Base-by-base conservation (phyloP, 2,329 filamentous ascomycete genomes). In the Lachnellula occidentalis region DNA sequence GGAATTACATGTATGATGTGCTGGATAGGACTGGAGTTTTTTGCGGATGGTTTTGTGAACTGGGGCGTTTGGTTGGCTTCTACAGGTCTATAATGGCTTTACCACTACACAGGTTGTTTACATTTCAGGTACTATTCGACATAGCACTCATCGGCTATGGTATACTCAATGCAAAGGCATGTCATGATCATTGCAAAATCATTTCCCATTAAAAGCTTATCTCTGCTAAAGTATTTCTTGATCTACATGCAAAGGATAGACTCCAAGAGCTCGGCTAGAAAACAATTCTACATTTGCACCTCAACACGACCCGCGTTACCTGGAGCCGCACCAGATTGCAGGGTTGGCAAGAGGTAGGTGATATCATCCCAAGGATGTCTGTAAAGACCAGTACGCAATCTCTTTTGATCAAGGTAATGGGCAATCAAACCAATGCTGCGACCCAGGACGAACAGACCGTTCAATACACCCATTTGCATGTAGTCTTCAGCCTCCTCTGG, bases 381-480 rank as follows among this genome's bases (percentile, higher is more conserved):
- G 88, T 99, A 99, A 64, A 99, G 85, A 73, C 94, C 94, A 70
- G 94, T 99, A 70, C 92, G 88, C 75, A 99, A 83, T 76, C 94
- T 86, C 92, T 99, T 99, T 85, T 99, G 94, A 79, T 99, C 94
- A 69, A 99, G 86, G 83, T 92, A 97, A 78, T 99, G 94, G 70
- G 94, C 94, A 87, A 99, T 99, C 65, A 99, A 82, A 89, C 94
- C 94, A 70, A 99, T 99, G 74, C 85, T 90, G 71, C 94, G 88
- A 71, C 94, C 94, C 58, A 99, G 85, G 46, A 99, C 94, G 81
- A 99, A 99, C 58, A 99, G 88, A 80, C 94, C 94, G 83, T 99
- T 99, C 68, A 99, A 86, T 48, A 99, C 94, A 83, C 94, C 94
- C 92, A 97, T 99, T 76, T 86, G 85, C 72, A 99, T 86, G 83